Base-by-base conservation (phyloP, 805 yeast genomes). In the Yarrowia sp. region DNA sequence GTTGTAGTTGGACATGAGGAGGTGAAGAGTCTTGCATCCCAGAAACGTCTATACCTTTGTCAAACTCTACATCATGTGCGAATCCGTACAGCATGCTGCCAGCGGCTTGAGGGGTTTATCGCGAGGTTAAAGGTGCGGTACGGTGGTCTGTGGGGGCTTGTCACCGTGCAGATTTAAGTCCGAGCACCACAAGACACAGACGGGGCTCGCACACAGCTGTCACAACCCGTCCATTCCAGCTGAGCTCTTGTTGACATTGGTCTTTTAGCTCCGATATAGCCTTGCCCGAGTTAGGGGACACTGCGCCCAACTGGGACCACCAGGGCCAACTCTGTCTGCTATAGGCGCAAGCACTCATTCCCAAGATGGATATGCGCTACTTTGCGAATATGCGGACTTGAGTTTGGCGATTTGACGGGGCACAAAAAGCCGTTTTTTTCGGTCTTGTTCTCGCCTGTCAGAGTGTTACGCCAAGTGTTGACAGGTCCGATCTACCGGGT, bases 1-100 rank as follows among this genome's bases (percentile, higher is more conserved):
- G 38, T 55, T 55, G 61, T 55, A 55, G 61, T 55, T 55, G 61
- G 61, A 55, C 61, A 55, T 55, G 61, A 19, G 17, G 43, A 52
- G 55, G 58, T 17, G 43, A 34, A 30, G 55, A 49, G 55, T n/a
- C 39, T 33, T n/a, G 55, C 46, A 13, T 17, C 20, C 14, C 24
- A 9, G 14, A 10, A 43, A 19, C 47, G 38, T n/a, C 53, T 33
- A 49, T 49, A 49, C n/a, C 14, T n/a, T 34, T 52, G 40, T 17
- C 58, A 52, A 52, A 52, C 58, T 52, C 38, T 52, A 52, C 58
- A 33, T 44, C 46, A 42, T 42, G 46, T 47, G 39, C 39, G 55
- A 49, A 33, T 49, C 39, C 17, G 24, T 12, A 49, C 55, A 33
- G 55, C 30, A 7, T 34, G 39, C 55, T n/a, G 53, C 10, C 38